Evolutionary conservation across 2,329 filamentous ascomycete species (phyloP).

Genomic region (Fusarium marasasianum): DNA sequence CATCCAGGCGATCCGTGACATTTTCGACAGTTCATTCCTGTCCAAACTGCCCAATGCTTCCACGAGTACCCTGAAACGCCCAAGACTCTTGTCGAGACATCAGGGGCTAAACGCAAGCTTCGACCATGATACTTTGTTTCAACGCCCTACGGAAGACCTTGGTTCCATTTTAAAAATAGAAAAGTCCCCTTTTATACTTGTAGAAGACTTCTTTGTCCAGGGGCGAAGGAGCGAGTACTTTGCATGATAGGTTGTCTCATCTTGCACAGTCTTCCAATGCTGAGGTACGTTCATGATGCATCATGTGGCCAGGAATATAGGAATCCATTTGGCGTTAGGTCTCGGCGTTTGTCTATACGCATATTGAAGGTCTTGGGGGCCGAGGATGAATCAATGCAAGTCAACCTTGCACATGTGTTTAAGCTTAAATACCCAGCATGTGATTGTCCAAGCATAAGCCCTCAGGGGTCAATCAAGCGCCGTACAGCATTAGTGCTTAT

Average conservation of each 20-base stretch:
- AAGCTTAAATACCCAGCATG: not conserved
- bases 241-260: not conserved
- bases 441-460: not conserved
- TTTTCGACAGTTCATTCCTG: rapidly evolving
- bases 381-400: not conserved
- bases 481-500: not conserved
- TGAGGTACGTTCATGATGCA: not conserved
- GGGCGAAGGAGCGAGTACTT: not conserved
- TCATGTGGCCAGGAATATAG: not conserved
- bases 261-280: too few species aligned
- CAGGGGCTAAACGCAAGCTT: not conserved
- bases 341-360: not conserved
- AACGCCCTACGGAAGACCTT: not conserved
- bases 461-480: not conserved
- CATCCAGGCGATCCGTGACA: rapidly evolving
- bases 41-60: not conserved
- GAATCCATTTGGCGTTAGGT: rapidly evolving
- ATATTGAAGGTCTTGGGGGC: not conserved
- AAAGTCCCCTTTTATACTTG: not conserved
- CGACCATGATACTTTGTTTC: not conserved
- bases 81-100: not conserved
- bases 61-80: not conserved
- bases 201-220: not conserved
- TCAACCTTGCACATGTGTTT: not conserved
- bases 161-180: not conserved